phyloP scores from a whole-genome alignment of 2,329 filamentous ascomycete genomes.

The Eutypa lata region DNA sequence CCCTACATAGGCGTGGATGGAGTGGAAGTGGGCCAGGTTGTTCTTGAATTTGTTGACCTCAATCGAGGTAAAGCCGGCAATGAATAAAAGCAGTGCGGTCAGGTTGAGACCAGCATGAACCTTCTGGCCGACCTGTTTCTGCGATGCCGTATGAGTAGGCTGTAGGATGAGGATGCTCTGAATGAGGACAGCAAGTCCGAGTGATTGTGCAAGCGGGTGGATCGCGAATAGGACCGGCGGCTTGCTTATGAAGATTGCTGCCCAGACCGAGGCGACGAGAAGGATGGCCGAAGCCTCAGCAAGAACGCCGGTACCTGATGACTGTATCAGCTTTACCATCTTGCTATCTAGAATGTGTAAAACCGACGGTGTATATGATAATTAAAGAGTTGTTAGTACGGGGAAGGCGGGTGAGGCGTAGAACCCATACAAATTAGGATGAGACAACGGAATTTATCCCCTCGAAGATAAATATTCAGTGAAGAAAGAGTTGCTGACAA shows the following conservation, averaged over 20 bases:
- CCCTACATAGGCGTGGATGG: constrained; percentile 79
- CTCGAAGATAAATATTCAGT: no score
- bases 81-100: constrained; percentile 58
- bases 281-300: constrained; percentile 78
- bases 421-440: background rate
- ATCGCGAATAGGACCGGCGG: constrained; percentile 77
- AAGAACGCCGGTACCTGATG: constrained; percentile 72
- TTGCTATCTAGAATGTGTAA: background rate
- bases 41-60: constrained; percentile 79
- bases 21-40: constrained; percentile 70
- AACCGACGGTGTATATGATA: background rate
- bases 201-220: constrained; percentile 70
- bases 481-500: constrained; percentile 1
- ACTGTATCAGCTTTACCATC: constrained; percentile 31
- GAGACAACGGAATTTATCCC: background rate
- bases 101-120: constrained; percentile 70
- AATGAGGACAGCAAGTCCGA: constrained; percentile 70
- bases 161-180: constrained; percentile 84
- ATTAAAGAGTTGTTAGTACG: constrained; percentile 3
- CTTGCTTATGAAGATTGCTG: constrained; percentile 64
- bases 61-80: constrained; percentile 67
- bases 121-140: constrained; percentile 63
- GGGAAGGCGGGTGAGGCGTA: no score
- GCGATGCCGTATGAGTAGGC: constrained; percentile 72
- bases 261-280: constrained; percentile 74